Percentiles rank a stretch among this genome's conserved stretches.
phyloP scores from a whole-genome alignment of 225 moss, liverwort and hornwort species.

The Bryum argenteum region DNA sequence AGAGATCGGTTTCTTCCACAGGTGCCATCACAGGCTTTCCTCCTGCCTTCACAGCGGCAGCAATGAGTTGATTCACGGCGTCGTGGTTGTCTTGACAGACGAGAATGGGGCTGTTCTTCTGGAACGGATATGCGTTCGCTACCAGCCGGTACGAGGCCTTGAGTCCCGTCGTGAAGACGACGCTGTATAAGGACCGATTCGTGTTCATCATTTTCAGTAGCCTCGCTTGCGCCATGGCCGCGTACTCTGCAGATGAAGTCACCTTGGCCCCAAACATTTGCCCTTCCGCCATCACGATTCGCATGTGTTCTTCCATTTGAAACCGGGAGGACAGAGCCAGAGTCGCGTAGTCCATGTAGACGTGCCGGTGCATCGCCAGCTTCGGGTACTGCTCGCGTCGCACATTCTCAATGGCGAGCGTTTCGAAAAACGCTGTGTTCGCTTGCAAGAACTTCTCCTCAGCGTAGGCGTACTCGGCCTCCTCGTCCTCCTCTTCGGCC shows the following conservation, averaged over 20 bases:
- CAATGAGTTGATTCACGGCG: constrained; percentile 54
- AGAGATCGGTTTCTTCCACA: constrained; percentile 61
- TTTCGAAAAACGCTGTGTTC: constrained; percentile 69
- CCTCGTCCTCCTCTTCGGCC: not conserved
- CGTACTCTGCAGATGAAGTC: constrained; percentile 43
- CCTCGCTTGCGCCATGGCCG: constrained; percentile 64
- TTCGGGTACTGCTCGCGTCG: constrained; percentile 86
- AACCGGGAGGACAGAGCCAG: constrained; percentile 74
- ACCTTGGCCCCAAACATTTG: constrained; percentile 52
- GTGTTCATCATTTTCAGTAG: constrained; percentile 72
- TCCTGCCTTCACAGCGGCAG: constrained; percentile 50
- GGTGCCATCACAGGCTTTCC: constrained; percentile 66
- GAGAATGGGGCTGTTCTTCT: constrained; percentile 65
- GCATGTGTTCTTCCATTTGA: constrained; percentile 90
- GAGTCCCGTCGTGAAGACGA: constrained; percentile 81
- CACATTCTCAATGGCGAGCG: constrained; percentile 67
- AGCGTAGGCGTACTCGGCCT: constrained; percentile 61
- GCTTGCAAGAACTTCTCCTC: constrained; percentile 77
- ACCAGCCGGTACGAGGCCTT: constrained; percentile 59
- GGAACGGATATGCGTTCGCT: constrained; percentile 75
- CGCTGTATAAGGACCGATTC: constrained; percentile 53
- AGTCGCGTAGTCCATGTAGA: constrained; percentile 83
- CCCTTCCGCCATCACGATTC: constrained; percentile 67
- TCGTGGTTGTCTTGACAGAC: constrained; percentile 84
- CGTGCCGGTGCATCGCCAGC: constrained; percentile 71